phyloP scores from a whole-genome alignment of 139 green algal species.

The Chlorella ohadii region DNA sequence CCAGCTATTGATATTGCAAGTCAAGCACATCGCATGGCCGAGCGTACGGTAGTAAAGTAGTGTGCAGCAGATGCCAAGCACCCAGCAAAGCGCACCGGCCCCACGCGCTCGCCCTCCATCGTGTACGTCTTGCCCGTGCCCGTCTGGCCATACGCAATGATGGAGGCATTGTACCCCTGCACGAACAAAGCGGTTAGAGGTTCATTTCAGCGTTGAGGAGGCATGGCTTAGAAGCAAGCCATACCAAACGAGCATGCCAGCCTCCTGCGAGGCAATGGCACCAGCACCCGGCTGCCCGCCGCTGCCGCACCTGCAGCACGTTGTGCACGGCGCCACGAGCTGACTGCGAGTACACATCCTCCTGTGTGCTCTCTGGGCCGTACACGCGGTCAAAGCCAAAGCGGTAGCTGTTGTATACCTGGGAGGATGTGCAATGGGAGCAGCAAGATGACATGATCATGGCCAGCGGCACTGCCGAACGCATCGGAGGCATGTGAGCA shows the following conservation, averaged over 20 bases:
- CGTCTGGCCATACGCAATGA: constrained; percentile 94
- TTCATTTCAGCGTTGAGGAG: neutral
- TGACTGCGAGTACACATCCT: constrained; percentile 82
- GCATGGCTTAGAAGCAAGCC: neutral
- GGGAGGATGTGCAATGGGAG: neutral
- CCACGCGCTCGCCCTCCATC: constrained; percentile 82
- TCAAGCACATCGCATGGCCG: too few species aligned
- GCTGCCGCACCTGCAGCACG: constrained; percentile 31
- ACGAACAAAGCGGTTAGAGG: neutral
- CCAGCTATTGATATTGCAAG: too few species aligned
- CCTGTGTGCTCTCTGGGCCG: constrained; percentile 76
- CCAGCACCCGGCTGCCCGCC: neutral
- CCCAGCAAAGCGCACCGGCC: constrained; percentile 11
- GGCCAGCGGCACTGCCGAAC: neutral
- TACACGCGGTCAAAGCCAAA: constrained; percentile 97
- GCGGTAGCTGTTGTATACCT: constrained; percentile 59
- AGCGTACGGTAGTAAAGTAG: too few species aligned
- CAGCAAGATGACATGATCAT: neutral
- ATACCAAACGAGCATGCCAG: neutral
- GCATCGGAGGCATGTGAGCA: too few species aligned
- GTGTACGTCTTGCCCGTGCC: constrained; percentile 91
- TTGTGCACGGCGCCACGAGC: constrained; percentile 84
- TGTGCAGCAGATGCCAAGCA: too few species aligned
- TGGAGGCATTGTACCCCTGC: constrained; percentile 94
- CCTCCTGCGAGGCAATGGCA: neutral